phyloP scores from a whole-genome alignment of 495 filamentous ascomycete genomes.

The Xylaria acuta region DNA sequence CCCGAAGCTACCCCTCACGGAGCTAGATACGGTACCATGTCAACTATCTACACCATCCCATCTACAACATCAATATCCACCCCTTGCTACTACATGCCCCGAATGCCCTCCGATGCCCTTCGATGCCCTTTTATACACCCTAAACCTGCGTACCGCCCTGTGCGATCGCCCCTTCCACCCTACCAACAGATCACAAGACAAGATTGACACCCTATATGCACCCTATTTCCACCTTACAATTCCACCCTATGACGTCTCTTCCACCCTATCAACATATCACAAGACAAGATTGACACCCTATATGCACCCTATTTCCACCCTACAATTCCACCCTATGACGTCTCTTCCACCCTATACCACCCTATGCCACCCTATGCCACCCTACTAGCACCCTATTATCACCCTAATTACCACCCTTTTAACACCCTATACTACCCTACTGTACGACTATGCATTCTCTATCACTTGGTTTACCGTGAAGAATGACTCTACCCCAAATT shows the following conservation, averaged over 20 bases:
- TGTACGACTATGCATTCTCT: background rate
- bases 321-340: conserved; percentile 13
- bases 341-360: background rate
- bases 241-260: conserved; percentile 16
- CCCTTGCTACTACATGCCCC: background rate
- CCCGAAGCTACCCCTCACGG: too few relatives aligned
- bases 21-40: background rate
- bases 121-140: background rate
- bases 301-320: conserved; percentile 18
- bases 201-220: conserved; percentile 10
- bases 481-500: background rate
- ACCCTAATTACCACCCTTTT: background rate
- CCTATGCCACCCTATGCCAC: background rate
- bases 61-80: background rate
- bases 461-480: background rate
- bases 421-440: background rate
- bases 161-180: background rate
- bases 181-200: background rate
- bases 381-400: background rate
- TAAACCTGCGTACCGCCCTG: background rate
- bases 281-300: background rate
- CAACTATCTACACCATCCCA: too few relatives aligned
- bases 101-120: background rate
- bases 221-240: conserved; percentile 14
- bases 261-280: background rate